Base-by-base conservation (phyloP, 345 rosid genomes). In the Dipteronia sinensis region DNA sequence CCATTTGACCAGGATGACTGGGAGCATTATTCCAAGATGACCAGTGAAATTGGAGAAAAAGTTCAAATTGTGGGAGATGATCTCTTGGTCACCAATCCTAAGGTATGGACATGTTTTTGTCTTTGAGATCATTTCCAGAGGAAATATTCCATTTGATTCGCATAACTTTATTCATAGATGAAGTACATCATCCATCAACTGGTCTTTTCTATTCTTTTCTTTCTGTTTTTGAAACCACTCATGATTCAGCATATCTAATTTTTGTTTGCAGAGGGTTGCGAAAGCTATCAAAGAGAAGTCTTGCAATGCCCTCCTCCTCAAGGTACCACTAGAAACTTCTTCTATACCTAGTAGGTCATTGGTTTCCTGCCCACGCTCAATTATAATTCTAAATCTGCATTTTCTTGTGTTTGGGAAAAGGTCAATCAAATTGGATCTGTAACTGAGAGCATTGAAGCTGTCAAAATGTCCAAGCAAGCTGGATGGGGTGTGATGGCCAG, bases 401-500 rank as follows among this genome's bases (percentile, higher is more conserved):
- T 17, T 11, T 22, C 29, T 46, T 53, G 22, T 69, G 38, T 31
- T 71, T 65, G 47, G 53, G 27, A 34, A 75, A 87, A 95, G 98
- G 99, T 94, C 67, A 96, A 96, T 86, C 99, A 96, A 91, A 96
- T 96, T 79, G 99, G 97, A 34, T 86, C 98, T 0, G 98, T 94
- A 10, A 96, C 99, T 4, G 99, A 96, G 86, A 96, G 99, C 75
- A 94, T 96, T 23, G 98, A 96, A 86, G 99, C 99, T 46, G 98
- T 96, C 27, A 96, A 69, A 86, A 94, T 96, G 99, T 92, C 99
- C 5, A 96, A 96, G 86, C 83, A n/a, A 66, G 99, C 99, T 78
- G 98, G 99, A 0, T 94, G 99, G 99, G 98, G 97, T 72, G 97
- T 96, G 75, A 92, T 96, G 99, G 88, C 99, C 34, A 96, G 99